These are phyloP conservation scores for Aureobasidium vineae DNA, from an alignment of 2,329 filamentous ascomycete species.

Conservation along the genomic window DNA sequence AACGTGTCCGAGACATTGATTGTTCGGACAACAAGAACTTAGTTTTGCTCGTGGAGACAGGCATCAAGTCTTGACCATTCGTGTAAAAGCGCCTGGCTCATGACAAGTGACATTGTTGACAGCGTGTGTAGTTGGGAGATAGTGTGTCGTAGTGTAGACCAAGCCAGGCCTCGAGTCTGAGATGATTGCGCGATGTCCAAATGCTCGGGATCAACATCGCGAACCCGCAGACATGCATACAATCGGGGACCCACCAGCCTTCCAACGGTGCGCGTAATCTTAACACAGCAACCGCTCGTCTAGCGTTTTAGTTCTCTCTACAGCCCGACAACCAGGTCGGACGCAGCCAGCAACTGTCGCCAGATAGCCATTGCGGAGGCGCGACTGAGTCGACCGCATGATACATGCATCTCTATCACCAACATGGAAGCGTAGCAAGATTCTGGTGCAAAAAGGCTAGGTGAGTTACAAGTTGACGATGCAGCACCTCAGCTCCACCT, in stretches of 20 bases:
- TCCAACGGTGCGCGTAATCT: constrained; percentile 22
- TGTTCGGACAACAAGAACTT: neutral
- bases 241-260: constrained; percentile 15
- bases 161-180: constrained; percentile 8
- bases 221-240: constrained; percentile 22
- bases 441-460: neutral
- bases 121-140: neutral
- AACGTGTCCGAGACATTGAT: neutral
- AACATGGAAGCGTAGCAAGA: neutral
- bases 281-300: constrained; percentile 25
- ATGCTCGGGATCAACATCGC: constrained; percentile 14
- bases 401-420: neutral
- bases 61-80: neutral
- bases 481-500: constrained; percentile 20
- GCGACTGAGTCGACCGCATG: neutral
- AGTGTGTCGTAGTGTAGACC: neutral
- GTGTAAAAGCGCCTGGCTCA: neutral
- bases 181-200: constrained; percentile 25
- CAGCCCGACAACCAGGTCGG: constrained; percentile 24
- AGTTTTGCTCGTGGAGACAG: neutral
- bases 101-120: constrained; percentile 21
- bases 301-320: constrained; percentile 12
- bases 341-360: constrained; percentile 10
- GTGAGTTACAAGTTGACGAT: neutral
- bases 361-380: neutral